Evolutionary conservation across 139 green algal species (phyloP).

Genomic region (Tetratostichococcus sp.): DNA sequence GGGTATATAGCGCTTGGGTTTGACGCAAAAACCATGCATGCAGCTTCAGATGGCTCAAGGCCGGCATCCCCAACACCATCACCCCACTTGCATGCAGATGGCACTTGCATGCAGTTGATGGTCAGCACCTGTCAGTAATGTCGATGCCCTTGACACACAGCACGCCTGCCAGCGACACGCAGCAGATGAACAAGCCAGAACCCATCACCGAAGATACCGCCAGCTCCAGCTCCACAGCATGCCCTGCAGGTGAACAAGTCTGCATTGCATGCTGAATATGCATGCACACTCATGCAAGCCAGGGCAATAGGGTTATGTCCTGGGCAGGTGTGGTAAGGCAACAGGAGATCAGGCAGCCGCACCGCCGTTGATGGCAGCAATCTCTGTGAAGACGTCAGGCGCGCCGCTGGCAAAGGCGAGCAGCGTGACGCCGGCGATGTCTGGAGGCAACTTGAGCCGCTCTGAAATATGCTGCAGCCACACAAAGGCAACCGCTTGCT

Average conservation of each 20-base stretch:
- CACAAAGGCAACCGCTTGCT: too few species aligned
- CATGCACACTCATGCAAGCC: too few species aligned
- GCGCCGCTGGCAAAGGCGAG: slow-evolving; percentile 45
- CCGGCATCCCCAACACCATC: background rate
- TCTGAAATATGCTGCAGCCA: slow-evolving; percentile 35
- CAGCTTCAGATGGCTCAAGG: background rate
- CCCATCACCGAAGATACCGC: slow-evolving; percentile 27
- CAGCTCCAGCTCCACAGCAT: slow-evolving; percentile 12
- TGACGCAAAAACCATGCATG: background rate
- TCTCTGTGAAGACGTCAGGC: slow-evolving; percentile 46
- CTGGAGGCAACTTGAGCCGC: slow-evolving; percentile 30
- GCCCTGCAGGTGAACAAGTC: slow-evolving; percentile 5
- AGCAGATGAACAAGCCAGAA: slow-evolving; percentile 40
- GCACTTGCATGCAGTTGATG: too few species aligned
- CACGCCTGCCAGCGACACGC: slow-evolving; percentile 34
- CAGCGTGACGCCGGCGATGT: slow-evolving; percentile 41
- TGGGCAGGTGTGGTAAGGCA: too few species aligned
- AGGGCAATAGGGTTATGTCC: too few species aligned
- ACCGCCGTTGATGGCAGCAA: slow-evolving; percentile 33
- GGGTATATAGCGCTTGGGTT: background rate
- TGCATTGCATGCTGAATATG: too few species aligned
- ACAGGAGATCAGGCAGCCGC: too few species aligned
- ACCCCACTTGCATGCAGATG: too few species aligned
- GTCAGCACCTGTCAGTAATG: background rate
- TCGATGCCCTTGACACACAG: slow-evolving; percentile 16